phyloP scores from a whole-genome alignment of 305 asterid species.

The Fraxinus sp. region DNA sequence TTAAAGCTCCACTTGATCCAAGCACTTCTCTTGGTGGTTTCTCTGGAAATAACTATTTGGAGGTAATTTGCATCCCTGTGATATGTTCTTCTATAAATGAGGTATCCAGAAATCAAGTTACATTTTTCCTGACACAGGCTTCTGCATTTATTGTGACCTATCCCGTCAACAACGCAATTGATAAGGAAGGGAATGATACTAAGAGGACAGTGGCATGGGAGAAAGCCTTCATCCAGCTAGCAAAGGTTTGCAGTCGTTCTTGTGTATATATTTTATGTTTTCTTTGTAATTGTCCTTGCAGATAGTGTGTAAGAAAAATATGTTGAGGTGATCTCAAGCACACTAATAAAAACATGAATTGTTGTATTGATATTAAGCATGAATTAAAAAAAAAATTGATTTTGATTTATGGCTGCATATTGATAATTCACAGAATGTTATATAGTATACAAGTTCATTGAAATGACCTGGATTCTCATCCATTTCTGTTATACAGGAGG shows the following conservation, averaged over 20 bases:
- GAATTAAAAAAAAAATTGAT: background rate
- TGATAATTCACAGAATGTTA: background rate
- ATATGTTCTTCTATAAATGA: conserved; percentile 10
- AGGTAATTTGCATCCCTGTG: conserved; percentile 45
- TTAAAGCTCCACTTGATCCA: conserved; percentile 96
- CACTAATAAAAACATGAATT: background rate
- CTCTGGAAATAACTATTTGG: conserved; percentile 79
- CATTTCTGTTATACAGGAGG: conserved; percentile 60
- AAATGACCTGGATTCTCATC: conserved; percentile 21
- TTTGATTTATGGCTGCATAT: background rate
- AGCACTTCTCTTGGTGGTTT: conserved; percentile 98
- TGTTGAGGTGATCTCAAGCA: background rate
- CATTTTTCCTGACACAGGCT: conserved; percentile 49
- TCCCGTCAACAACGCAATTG: conserved; percentile 87
- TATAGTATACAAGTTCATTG: background rate
- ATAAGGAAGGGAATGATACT: conserved; percentile 70
- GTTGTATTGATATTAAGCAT: background rate
- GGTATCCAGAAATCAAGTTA: conserved; percentile 2
- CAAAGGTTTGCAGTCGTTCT: conserved; percentile 51
- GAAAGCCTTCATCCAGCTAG: conserved; percentile 88
- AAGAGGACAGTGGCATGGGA: conserved; percentile 94
- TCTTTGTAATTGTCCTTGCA: background rate
- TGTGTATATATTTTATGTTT: background rate
- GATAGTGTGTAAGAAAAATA: background rate
- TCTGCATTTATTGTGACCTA: conserved; percentile 92